Base-by-base conservation (phyloP, 352 stramenopile species). In the Phytophthora kernoviae region DNA sequence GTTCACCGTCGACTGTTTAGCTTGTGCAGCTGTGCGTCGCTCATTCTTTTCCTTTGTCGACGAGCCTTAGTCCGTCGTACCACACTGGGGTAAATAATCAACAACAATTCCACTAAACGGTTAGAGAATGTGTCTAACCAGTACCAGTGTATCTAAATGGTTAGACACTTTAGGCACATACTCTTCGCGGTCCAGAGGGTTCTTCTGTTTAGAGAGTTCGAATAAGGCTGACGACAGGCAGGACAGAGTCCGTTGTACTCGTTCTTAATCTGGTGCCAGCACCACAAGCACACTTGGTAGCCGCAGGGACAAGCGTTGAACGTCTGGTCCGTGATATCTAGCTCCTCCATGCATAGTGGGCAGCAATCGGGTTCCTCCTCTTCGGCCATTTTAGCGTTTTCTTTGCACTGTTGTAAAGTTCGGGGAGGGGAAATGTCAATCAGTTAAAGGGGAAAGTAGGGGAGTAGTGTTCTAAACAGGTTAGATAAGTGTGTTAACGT, bases 211-310 rank as follows among this genome's bases (percentile, higher is more conserved):
- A n/a, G 83, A 85, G 12, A 93, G 70, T 63, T 99, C 21, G 94
- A 84, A 68, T 99, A 99, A 12, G 96, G 92, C 49, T 92, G 95
- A n/a, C 98, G 90, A 70, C 98, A 99, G 9, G 96, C 97, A 9
- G 98, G 98, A 77, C 98, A 99, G 8, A 98, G 80, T 5, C 87
- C 94, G 41, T 98, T 99, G 84, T 99, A 97, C 61, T 98, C 97
- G 72, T 99, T 98, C 79, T 98, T 98, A 71, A 99, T 99, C 59
- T 98, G 93, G 58, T 99, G 96, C 96, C 97, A 99, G 80, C 98
- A 99, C 97, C 97, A 99, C 69, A 99, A 98, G 87, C 98, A 99
- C 11, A 99, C 94, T 87, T 99, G 94, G 75, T 99, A 99, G 39
- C 96, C 96, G 71, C 97, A 99, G 69, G 97, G 97, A 84, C 97